Base-by-base conservation (phyloP, 2,329 filamentous ascomycete species). In the Sporothrix curviconia region DNA sequence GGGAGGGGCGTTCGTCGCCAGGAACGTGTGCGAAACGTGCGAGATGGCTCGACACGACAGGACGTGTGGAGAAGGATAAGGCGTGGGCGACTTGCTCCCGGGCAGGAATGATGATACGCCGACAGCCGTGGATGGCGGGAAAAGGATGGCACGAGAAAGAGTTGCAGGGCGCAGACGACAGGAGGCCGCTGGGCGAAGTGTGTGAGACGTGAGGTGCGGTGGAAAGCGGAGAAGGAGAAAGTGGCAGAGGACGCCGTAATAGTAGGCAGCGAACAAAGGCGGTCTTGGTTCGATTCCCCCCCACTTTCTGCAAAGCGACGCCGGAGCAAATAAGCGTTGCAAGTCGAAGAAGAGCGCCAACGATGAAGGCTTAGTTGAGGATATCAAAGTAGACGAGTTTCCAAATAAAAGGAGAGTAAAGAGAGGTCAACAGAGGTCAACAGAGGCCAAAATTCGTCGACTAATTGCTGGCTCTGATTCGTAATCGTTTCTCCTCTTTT, bases 251-350 rank as follows among this genome's bases (percentile, higher is more conserved):
- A n/a, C n/a, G n/a, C n/a, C 51, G 39, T 15, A 43, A n/a, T 24
- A 30, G 34, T 24, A 54, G 56, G 56, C 55, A 57, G 50, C 56
- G 40, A 53, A 52, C 49, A 53, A 53, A 57, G 49, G 32, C 40
- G 34, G 24, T 56, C 42, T 47, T 22, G 36, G 43, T 34, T 28
- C 24, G 15, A 28, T 44, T 46, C 49, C 55, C n/a, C n/a, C 56
- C 55, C 49, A 47, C 56, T 57, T 57, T 53, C 56, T 57, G 49
- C 50, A 53, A 49, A 49, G 36, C 40, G 46, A 11, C 28, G 28
- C 28, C 54, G 22, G 39, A 28, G 17, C 47, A 24, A 44, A 42
- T n/a, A 52, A 15, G 34, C 15, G 49, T 39, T 51, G 49, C 49
- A 28, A 28, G 34, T 51, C 22, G 15, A 40, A 28, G 22, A 11